Evolutionary conservation across 2,329 filamentous ascomycete genomes (phyloP), one percentile per base, ranked within the genome.

Genomic region (Helminthosporium solani): DNA sequence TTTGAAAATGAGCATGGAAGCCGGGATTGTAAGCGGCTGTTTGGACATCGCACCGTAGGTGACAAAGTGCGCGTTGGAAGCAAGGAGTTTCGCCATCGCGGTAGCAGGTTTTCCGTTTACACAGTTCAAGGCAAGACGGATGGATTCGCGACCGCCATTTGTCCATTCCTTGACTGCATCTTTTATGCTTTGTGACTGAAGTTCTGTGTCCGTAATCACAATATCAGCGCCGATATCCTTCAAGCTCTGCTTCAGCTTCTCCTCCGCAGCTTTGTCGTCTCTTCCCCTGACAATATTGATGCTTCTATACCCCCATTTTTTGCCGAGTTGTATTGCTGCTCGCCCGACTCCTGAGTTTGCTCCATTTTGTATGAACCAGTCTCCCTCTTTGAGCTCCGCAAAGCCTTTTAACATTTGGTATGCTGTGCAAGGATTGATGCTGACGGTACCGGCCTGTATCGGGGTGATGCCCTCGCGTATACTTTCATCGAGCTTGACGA

Each of bases 361-460:
- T 7, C 92, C 94, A 68, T 99, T 99, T 73, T 99, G 94, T 37
- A 99, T 84, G 66, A 96, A 89, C 91, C 92, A 99, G 46, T 95
- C 86, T 44, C 91, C 88, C n/a, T 83, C 81, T 44, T 79, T 66
- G 63, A 85, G 71, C 3, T 75, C 66, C 57, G 78, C 83, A 64
- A 92, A 96, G 66, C 92, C 88, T 46, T 84, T 83, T 47, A 99
- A 79, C 85, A 99, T 95, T 44, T 91, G 83, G 73, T 95, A 97
- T 2, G 94, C 94, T 1, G 90, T 95, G 70, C 89, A 91, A 1
- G 94, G 94, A 70, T 99, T 99, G 33, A 99, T 88, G 53, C 82
- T 86, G 28, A 96, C 88, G 0, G 90, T 97, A 3, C 88, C 92
- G 9, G 86, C 90, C 65, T 96, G 91, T 3, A 87, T 73, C 0